Conservation (phyloP, 257 asterid genomes). For the Przewalskia tangutica region DNA sequence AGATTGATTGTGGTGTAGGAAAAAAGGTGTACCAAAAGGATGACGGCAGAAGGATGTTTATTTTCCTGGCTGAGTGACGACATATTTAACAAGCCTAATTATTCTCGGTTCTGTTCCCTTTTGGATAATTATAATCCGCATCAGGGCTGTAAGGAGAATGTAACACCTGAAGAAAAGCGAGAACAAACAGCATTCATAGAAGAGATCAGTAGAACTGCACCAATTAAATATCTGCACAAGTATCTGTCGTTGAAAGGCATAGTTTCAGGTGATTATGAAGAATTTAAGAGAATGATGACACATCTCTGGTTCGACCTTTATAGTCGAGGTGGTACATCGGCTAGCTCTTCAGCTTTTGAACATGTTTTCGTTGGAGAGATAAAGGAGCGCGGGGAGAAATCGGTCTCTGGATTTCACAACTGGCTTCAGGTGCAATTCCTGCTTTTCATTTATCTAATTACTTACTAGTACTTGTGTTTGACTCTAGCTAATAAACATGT, state of each 20-base stretch:
- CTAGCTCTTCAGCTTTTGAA: constrained; percentile 91
- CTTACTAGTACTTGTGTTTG: not conserved
- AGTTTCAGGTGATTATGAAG: constrained; percentile 35
- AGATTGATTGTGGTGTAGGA: constrained; percentile 83
- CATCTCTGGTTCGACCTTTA: constrained; percentile 82
- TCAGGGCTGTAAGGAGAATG: constrained; percentile 70
- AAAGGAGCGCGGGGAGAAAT: constrained; percentile 65
- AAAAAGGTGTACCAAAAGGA: constrained; percentile 67
- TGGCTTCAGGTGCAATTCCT: constrained; percentile 76
- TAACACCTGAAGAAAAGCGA: constrained; percentile 69
- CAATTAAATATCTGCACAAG: constrained; percentile 70
- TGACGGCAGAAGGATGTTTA: constrained; percentile 72
- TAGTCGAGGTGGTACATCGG: constrained; percentile 77
- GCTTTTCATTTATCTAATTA: not conserved
- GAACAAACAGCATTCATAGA: constrained; percentile 81
- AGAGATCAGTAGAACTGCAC: constrained; percentile 92
- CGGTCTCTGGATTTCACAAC: constrained; percentile 89
- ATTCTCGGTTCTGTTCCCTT: constrained; percentile 80
- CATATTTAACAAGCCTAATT: constrained; percentile 51
- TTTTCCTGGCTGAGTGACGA: constrained; percentile 75
- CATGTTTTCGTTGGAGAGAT: constrained; percentile 99
- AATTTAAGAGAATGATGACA: constrained; percentile 58
- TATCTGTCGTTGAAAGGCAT: constrained; percentile 54
- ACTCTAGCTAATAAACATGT: not conserved
- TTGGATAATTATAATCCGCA: constrained; percentile 90